Conservation (phyloP, 2,329 filamentous ascomycete species). For the Raffaelea albimanens region DNA sequence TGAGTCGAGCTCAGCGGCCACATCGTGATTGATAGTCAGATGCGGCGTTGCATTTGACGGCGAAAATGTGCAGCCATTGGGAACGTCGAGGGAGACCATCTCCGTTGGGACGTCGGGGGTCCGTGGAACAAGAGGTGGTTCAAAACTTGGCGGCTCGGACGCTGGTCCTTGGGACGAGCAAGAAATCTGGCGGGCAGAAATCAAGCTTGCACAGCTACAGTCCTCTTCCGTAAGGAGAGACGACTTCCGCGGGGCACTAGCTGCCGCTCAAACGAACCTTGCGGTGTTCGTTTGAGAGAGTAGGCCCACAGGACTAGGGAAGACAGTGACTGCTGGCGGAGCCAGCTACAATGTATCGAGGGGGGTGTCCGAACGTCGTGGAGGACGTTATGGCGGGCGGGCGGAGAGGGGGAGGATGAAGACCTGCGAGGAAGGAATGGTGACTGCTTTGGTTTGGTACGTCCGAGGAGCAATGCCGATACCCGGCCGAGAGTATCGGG, state of each 20-base stretch:
- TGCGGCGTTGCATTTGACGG: slow-evolving; percentile 77
- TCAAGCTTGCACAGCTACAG: no score
- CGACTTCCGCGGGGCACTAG: slow-evolving; percentile 79
- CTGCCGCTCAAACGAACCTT: slow-evolving; percentile 96
- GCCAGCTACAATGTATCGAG: slow-evolving; percentile 62
- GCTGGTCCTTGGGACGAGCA: no score
- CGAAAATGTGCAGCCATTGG: slow-evolving; percentile 73
- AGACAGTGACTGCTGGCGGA: slow-evolving; percentile 65
- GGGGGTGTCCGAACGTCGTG: slow-evolving; percentile 48
- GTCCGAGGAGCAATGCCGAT: slow-evolving; percentile 48
- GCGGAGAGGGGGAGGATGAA: slow-evolving; percentile 75
- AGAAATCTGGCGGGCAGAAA: no score
- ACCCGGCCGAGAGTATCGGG: slow-evolving; percentile 71
- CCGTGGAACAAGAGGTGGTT: no score
- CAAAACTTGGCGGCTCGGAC: no score
- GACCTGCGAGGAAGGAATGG: slow-evolving; percentile 77
- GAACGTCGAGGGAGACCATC: slow-evolving; percentile 79
- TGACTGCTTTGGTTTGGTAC: slow-evolving; percentile 47
- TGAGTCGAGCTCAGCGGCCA: slow-evolving; percentile 85
- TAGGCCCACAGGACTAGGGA: slow-evolving; percentile 77
- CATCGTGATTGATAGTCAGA: slow-evolving; percentile 93
- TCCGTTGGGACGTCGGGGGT: slow-evolving; percentile 34
- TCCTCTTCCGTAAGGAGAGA: slow-evolving; percentile 2
- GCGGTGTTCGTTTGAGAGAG: slow-evolving; percentile 91
- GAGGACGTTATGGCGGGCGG: slow-evolving; percentile 84